Evolutionary conservation across 2,329 filamentous ascomycete species (phyloP), one percentile per base, ranked within the genome.

Genomic region (Triangularia setosa): DNA sequence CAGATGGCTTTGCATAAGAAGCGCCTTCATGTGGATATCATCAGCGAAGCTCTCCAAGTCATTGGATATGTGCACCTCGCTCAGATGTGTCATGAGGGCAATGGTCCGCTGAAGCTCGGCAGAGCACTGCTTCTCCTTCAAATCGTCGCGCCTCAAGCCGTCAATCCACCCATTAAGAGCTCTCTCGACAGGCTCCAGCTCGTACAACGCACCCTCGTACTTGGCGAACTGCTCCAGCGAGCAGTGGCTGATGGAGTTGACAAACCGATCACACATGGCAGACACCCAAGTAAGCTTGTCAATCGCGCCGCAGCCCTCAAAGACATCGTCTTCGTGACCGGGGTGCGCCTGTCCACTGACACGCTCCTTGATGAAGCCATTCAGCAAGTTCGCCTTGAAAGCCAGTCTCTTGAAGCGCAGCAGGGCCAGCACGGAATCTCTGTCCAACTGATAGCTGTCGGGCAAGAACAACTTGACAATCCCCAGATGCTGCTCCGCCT

Each of bases 401-500:
- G 87, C 87, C 57, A 98, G 84, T 54, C 94, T 85, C 75, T 91
- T 93, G 81, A 97, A 96, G 8, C 93, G 86, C 62, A 99, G 83
- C 60, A 97, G 83, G 5, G 94, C 92, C 30, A 95, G 83, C n/a
- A 98, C 88, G 0, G 94, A 95, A 73, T 96, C 91, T 66, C 88
- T 85, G 69, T 97, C 93, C 18, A 86, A 80, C 70, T 90, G 88
- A 74, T 92, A 97, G 21, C 86, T 89, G 67, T 96, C 93, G 0
- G 93, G 93, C 54, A 97, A 80, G 81, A 97, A 98, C 11, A 95
- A 79, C 76, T 93, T 91, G 69, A 97, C 85, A 70, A 99, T 97
- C 18, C 89, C 86, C 27, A 99, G 83, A 72, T 98, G 93, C 74
- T 97, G 91, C 44, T 88, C 84, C 1, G 93, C 91, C 79, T 98